Conservation (phyloP, 495 filamentous ascomycete species). For the Tuber indicum region DNA sequence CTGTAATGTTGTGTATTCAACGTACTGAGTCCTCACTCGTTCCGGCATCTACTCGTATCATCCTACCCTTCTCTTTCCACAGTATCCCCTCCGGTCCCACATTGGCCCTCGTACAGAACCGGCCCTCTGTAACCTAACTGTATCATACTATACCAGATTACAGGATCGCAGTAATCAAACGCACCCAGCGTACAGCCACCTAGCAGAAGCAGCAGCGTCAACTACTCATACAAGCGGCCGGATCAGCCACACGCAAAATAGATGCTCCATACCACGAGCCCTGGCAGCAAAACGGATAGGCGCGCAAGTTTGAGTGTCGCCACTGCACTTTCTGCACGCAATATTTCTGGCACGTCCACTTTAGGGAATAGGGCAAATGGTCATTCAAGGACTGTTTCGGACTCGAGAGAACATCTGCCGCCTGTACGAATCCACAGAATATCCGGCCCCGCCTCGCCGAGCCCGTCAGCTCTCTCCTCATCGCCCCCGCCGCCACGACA, state of each 20-base stretch:
- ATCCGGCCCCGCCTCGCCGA: constrained; percentile 23
- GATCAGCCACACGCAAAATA: constrained; percentile 11
- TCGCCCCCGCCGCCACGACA: not conserved
- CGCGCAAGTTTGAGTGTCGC: not conserved
- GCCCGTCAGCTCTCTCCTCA: constrained; percentile 10
- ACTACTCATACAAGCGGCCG: not conserved
- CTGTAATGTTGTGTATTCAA: not conserved
- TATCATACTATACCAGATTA: not conserved
- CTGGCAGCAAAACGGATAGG: not conserved
- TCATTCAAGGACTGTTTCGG: constrained; percentile 20
- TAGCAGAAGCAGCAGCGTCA: constrained; percentile 4
- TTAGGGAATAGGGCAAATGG: constrained; percentile 9
- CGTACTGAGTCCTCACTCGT: not conserved
- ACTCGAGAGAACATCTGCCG: constrained; percentile 7
- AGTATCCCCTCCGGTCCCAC: constrained; percentile 5
- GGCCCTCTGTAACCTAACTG: constrained; percentile 8
- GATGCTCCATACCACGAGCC: not conserved
- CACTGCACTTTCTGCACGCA: not conserved
- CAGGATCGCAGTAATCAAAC: constrained; percentile 16
- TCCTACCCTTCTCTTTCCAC: constrained; percentile 1
- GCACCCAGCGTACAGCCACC: constrained; percentile 19
- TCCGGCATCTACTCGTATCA: not conserved
- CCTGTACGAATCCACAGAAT: constrained; percentile 2
- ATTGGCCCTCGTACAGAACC: constrained; percentile 8
- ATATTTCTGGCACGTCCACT: not conserved